Evolutionary conservation across 192 early-diverging fungal genomes (phyloP).

Genomic region (Coemansia sp.): DNA sequence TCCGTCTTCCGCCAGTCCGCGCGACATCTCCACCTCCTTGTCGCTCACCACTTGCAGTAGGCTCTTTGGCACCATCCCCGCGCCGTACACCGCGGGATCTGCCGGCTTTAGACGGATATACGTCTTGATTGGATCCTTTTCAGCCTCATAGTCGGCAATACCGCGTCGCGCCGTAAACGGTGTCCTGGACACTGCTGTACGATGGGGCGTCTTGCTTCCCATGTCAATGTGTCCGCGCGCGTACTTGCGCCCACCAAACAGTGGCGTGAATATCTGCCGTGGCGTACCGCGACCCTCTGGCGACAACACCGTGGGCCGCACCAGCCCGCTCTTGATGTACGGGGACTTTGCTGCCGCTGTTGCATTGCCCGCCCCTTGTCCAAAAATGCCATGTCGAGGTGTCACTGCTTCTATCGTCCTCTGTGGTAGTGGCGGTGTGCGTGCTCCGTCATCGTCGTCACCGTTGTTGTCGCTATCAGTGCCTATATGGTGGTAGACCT

Average conservation of each 20-base stretch:
- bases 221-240: conserved; percentile 27
- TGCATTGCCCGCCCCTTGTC: not conserved
- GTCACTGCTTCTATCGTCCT: not conserved
- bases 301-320: not conserved
- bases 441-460: not conserved
- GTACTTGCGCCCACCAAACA: conserved; percentile 42
- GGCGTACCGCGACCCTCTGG: conserved; percentile 5
- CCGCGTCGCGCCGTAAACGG: conserved; percentile 49
- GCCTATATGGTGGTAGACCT: not conserved
- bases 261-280: conserved; percentile 33
- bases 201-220: conserved; percentile 8
- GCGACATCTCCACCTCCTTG: conserved; percentile 49
- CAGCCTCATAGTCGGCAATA: conserved; percentile 42
- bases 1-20: conserved; percentile 5
- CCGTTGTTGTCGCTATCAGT: not conserved
- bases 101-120: conserved; percentile 51
- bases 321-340: not conserved
- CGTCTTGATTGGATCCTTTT: conserved; percentile 53
- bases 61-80: conserved; percentile 7
- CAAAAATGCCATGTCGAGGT: not conserved
- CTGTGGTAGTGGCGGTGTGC: not conserved
- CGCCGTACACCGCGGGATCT: not conserved
- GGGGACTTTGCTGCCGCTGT: not conserved
- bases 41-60: conserved; percentile 51
- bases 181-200: conserved; percentile 36